These are phyloP conservation scores for Xylaria sp. DNA, from an alignment of 2,329 filamentous ascomycete genomes.

Conservation along the genomic window DNA sequence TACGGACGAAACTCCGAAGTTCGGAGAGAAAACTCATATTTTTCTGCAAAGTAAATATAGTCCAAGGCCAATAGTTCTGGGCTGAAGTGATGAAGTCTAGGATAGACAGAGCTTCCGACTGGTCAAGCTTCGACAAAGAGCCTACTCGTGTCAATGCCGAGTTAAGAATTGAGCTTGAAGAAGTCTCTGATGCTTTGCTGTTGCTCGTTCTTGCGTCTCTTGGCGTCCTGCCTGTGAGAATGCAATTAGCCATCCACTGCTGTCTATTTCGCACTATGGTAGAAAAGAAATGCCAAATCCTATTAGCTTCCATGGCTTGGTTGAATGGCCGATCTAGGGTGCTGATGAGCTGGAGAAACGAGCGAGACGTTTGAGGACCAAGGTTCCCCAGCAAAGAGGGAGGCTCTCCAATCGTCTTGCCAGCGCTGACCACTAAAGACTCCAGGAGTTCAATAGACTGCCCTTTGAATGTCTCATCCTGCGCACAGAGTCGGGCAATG, in stretches of 20 bases:
- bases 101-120: slow-evolving; percentile 76
- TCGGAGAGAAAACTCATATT: slow-evolving; percentile 78
- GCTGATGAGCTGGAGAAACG: slow-evolving; percentile 83
- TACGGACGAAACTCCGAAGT: slow-evolving; percentile 75
- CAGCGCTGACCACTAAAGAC: slow-evolving; percentile 76
- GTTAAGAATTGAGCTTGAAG: slow-evolving; percentile 74
- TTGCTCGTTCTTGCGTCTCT: slow-evolving; percentile 74
- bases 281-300: slow-evolving; percentile 87
- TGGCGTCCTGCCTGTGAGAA: slow-evolving; percentile 88
- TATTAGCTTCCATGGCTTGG: slow-evolving; percentile 70
- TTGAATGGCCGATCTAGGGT: slow-evolving; percentile 80
- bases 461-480: slow-evolving; percentile 72
- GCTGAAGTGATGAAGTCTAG: slow-evolving; percentile 88
- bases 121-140: slow-evolving; percentile 71
- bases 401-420: slow-evolving; percentile 75
- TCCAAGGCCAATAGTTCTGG: slow-evolving; percentile 97
- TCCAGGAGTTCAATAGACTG: slow-evolving; percentile 77
- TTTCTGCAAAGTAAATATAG: slow-evolving; percentile 80
- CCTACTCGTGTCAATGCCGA: slow-evolving; percentile 78
- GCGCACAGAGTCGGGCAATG: slow-evolving; percentile 79
- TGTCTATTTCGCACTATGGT: slow-evolving; percentile 89
- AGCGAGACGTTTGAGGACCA: slow-evolving; percentile 82
- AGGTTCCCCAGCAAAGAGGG: slow-evolving; percentile 95
- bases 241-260: slow-evolving; percentile 94
- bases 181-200: slow-evolving; percentile 61